Evolutionary conservation across 2,329 filamentous ascomycete species (phyloP).

Genomic region (Fusarium odoratissimum): DNA sequence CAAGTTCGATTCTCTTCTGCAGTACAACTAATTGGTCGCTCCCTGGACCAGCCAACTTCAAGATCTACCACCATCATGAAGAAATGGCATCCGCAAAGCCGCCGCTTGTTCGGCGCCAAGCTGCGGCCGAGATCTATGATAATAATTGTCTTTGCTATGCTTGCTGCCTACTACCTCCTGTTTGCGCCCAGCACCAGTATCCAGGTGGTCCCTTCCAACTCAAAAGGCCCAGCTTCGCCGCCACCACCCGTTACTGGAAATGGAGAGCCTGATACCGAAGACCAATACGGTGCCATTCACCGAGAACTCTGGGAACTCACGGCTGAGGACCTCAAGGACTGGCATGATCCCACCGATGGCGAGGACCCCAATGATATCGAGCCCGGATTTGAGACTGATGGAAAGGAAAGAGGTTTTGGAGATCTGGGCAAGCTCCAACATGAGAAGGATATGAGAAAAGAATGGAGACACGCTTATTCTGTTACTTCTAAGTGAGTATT

Average conservation of each 20-base stretch:
- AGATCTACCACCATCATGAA: constrained; percentile 43
- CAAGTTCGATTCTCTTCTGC: neutral
- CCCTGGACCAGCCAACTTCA: neutral
- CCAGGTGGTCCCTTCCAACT: constrained; percentile 48
- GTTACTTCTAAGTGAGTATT: constrained; percentile 55
- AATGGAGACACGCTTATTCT: constrained; percentile 55
- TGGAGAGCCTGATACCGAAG: constrained; percentile 13
- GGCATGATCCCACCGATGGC: constrained; percentile 51
- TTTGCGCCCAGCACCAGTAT: constrained; percentile 51
- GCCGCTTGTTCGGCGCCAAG: constrained; percentile 49
- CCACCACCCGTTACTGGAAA: neutral
- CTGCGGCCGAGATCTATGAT: constrained; percentile 57
- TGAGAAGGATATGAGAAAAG: constrained; percentile 57
- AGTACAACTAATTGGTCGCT: constrained; percentile 11
- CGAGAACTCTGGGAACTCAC: constrained; percentile 50
- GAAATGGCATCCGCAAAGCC: constrained; percentile 48
- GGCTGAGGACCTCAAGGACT: constrained; percentile 51
- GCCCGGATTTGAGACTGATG: constrained; percentile 53
- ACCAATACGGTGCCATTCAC: constrained; percentile 21
- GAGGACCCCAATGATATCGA: constrained; percentile 52
- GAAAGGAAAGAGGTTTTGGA: constrained; percentile 48
- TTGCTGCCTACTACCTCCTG: constrained; percentile 58
- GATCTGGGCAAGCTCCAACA: constrained; percentile 51
- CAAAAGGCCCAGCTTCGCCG: constrained; percentile 9
- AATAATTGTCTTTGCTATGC: constrained; percentile 53